Percentiles rank a stretch among this genome's conserved stretches.
Conservation (phyloP, 306 rosid species). For the Delonix regia region DNA sequence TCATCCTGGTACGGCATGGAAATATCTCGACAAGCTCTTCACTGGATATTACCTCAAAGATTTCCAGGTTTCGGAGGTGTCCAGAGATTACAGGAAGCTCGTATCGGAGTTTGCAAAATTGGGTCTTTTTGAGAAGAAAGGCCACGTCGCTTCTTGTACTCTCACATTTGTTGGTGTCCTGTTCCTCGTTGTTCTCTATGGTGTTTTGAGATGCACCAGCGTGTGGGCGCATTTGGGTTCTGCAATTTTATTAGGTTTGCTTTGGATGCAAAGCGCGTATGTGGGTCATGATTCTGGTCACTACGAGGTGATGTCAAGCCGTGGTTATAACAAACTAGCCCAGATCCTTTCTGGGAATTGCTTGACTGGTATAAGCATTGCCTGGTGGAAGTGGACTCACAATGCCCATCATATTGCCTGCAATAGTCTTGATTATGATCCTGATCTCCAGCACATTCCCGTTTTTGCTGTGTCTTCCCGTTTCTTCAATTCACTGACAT, state of each 20-base stretch:
- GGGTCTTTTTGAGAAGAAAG: slow-evolving; percentile 75
- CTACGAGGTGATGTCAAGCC: slow-evolving; percentile 64
- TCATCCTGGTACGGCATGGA: slow-evolving; percentile 72
- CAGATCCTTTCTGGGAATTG: slow-evolving; percentile 84
- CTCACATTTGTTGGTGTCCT: slow-evolving; percentile 45
- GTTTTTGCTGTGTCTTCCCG: slow-evolving; percentile 73
- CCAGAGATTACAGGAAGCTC: slow-evolving; percentile 71
- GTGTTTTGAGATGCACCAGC: slow-evolving; percentile 48
- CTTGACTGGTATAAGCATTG: slow-evolving; percentile 86
- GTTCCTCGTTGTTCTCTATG: slow-evolving; percentile 54
- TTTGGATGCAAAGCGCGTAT: slow-evolving; percentile 85
- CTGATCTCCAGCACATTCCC: slow-evolving; percentile 89
- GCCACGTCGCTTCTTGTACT: slow-evolving; percentile 41
- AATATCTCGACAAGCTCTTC: slow-evolving; percentile 60
- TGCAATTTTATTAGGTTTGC: slow-evolving; percentile 67
- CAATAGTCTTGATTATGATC: slow-evolving; percentile 85
- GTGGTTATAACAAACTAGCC: slow-evolving; percentile 46
- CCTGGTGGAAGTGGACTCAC: slow-evolving; percentile 99
- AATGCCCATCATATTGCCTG: slow-evolving; percentile 88
- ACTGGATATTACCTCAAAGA: slow-evolving; percentile 60
- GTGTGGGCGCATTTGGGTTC: slow-evolving; percentile 70
- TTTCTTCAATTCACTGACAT: slow-evolving; percentile 57
- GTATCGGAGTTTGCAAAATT: slow-evolving; percentile 49
- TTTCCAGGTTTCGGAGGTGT: slow-evolving; percentile 63
- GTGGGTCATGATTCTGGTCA: slow-evolving; percentile 92